Evolutionary conservation across 495 filamentous ascomycete genomes (phyloP).

Genomic region (Bacidia gigantensis): DNA sequence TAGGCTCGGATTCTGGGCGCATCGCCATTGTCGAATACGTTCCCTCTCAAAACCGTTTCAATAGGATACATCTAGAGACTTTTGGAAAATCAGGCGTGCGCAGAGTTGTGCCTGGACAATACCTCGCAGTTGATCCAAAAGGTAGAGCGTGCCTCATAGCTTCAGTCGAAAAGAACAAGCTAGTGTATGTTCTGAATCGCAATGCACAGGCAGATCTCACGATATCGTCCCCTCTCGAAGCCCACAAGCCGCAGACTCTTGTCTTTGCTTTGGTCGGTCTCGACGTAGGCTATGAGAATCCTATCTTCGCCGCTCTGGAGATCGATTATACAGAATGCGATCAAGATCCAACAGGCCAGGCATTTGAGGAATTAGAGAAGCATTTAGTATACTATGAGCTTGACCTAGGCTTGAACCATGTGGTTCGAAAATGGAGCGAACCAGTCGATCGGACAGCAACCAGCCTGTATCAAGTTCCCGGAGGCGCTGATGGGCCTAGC

Average conservation of each 20-base stretch:
- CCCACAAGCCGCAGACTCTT: slow-evolving; percentile 85
- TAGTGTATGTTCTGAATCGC: slow-evolving; percentile 95
- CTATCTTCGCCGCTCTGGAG: slow-evolving; percentile 87
- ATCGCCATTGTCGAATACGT: slow-evolving; percentile 90
- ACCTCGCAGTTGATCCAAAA: slow-evolving; percentile 86
- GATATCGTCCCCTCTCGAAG: slow-evolving; percentile 94
- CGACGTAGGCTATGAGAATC: slow-evolving; percentile 94
- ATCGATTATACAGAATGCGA: slow-evolving; percentile 86
- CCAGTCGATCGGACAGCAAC: slow-evolving; percentile 80
- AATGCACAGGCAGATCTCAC: slow-evolving; percentile 88
- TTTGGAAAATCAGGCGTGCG: slow-evolving; percentile 96
- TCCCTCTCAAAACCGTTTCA: slow-evolving; percentile 74
- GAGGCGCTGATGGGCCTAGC: slow-evolving; percentile 83
- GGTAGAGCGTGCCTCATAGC: slow-evolving; percentile 90
- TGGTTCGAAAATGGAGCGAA: slow-evolving; percentile 90
- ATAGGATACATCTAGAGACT: slow-evolving; percentile 83
- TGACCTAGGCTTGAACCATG: slow-evolving; percentile 91
- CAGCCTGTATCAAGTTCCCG: slow-evolving; percentile 89
- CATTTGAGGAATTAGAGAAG: slow-evolving; percentile 71
- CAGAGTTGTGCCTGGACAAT: slow-evolving; percentile 88
- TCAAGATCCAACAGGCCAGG: slow-evolving; percentile 77
- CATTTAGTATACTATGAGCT: slow-evolving; percentile 93
- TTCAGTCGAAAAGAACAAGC: slow-evolving; percentile 95
- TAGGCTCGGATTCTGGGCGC: slow-evolving; percentile 88
- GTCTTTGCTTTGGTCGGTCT: slow-evolving; percentile 76